Percentiles rank a stretch among this genome's conserved stretches.
phyloP scores from a whole-genome alignment of 2,329 filamentous ascomycete genomes.

The Cytospora piceicola region DNA sequence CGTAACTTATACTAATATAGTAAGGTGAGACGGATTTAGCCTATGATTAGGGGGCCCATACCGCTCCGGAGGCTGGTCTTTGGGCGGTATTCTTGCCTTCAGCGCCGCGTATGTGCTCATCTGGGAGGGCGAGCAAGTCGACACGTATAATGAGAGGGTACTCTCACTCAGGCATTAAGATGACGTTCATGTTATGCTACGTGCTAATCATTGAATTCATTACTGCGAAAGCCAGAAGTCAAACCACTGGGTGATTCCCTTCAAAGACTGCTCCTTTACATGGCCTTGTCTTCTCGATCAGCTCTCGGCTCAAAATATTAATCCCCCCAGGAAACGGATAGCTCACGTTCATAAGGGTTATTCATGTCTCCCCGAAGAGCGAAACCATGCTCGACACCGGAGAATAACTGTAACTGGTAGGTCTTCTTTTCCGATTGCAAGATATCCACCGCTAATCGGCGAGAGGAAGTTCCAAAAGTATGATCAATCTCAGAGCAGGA shows the following conservation, averaged over 20 bases:
- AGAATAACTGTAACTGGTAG: conserved; percentile 68
- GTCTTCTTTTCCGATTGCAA: conserved; percentile 45
- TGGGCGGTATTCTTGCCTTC: too few relatives aligned
- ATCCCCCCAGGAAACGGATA: neutral
- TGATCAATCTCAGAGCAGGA: conserved; percentile 51
- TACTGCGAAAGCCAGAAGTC: conserved; percentile 34
- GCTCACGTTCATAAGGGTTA: conserved; percentile 45
- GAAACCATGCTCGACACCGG: conserved; percentile 66
- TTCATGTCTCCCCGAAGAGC: conserved; percentile 59
- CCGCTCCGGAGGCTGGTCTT: too few relatives aligned
- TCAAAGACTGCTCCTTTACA: conserved; percentile 38
- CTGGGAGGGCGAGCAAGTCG: too few relatives aligned
- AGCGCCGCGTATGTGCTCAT: too few relatives aligned
- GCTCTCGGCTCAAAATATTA: too few relatives aligned
- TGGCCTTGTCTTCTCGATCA: conserved; percentile 31
- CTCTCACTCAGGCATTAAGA: too few relatives aligned
- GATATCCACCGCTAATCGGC: conserved; percentile 48
- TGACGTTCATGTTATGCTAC: too few relatives aligned
- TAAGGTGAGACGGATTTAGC: too few relatives aligned
- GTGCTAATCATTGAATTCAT: neutral
- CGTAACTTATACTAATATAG: too few relatives aligned
- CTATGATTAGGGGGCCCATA: too few relatives aligned
- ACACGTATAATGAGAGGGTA: too few relatives aligned
- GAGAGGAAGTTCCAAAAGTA: conserved; percentile 44
- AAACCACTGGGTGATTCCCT: conserved; percentile 32